phyloP scores from a whole-genome alignment of 2,329 filamentous ascomycete genomes.

The Chaetothyriales sp. region DNA sequence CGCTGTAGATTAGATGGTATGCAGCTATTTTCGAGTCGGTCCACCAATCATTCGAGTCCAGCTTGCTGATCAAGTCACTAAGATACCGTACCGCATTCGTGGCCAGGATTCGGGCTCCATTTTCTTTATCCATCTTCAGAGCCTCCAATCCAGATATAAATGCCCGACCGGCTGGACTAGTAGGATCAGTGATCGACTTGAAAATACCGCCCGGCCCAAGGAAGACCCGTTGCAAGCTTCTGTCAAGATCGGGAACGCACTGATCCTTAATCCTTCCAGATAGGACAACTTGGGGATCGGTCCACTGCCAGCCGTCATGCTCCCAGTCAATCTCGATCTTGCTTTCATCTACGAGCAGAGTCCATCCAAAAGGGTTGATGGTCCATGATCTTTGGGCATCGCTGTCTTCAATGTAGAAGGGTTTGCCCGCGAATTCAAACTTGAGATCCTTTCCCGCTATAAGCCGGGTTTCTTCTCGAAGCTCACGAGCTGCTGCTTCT shows the following conservation, averaged over 20 bases:
- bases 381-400: slow-evolving; percentile 46
- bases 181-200: background rate
- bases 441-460: slow-evolving; percentile 31
- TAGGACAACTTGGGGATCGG: slow-evolving; percentile 37
- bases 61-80: slow-evolving; percentile 29
- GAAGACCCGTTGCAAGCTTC: slow-evolving; percentile 47
- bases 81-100: slow-evolving; percentile 39
- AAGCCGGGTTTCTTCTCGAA: slow-evolving; percentile 49
- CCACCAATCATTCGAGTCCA: slow-evolving; percentile 38
- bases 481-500: slow-evolving; percentile 47
- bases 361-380: slow-evolving; percentile 47
- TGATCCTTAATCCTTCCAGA: slow-evolving; percentile 27
- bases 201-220: slow-evolving; percentile 36
- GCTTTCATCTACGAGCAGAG: slow-evolving; percentile 7
- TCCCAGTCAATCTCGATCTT: slow-evolving; percentile 46
- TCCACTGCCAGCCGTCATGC: slow-evolving; percentile 46
- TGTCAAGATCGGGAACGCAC: slow-evolving; percentile 44
- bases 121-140: slow-evolving; percentile 44
- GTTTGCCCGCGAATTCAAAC: slow-evolving; percentile 43
- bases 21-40: slow-evolving; percentile 39
- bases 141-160: slow-evolving; percentile 35
- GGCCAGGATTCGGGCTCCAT: slow-evolving; percentile 47
- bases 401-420: slow-evolving; percentile 42
- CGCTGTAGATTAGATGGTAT: slow-evolving; percentile 53
- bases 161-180: slow-evolving; percentile 29